Conservation (phyloP, 352 stramenopile species). For the Phytopythium boreale region DNA sequence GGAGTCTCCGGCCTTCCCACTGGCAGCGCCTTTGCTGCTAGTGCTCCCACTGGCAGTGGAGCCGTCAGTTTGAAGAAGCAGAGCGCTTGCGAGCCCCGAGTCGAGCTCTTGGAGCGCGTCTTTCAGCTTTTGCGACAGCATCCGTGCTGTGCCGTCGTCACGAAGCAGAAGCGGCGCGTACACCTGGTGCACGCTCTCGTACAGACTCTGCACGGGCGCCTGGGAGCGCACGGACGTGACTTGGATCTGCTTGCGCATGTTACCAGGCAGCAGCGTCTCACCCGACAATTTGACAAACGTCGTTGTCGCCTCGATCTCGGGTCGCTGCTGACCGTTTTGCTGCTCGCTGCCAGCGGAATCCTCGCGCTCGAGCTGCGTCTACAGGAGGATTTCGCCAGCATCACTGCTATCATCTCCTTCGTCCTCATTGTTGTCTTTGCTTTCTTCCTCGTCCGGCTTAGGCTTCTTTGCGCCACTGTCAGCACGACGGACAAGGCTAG, state of each 20-base stretch:
- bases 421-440: constrained; percentile 22
- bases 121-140: constrained; percentile 78
- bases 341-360: background rate
- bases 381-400: constrained; percentile 16
- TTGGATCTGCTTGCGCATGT: constrained; percentile 71
- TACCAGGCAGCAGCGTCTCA: constrained; percentile 52
- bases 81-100: constrained; percentile 38
- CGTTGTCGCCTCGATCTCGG: constrained; percentile 26
- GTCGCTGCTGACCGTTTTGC: constrained; percentile 2
- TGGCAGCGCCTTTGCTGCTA: constrained; percentile 1
- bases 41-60: constrained; percentile 9
- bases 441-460: background rate
- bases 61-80: constrained; percentile 25
- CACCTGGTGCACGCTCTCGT: constrained; percentile 77
- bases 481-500: constrained; percentile 21
- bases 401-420: constrained; percentile 19
- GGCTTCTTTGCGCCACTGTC: background rate
- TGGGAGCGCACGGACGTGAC: constrained; percentile 57
- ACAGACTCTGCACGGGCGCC: constrained; percentile 76
- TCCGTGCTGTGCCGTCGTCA: constrained; percentile 35
- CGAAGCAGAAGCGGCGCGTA: constrained; percentile 75
- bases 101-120: constrained; percentile 79
- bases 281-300: constrained; percentile 66
- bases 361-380: constrained; percentile 16
- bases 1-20: constrained; percentile 5